Evolutionary conservation across 805 yeast genomes (phyloP).

Genomic region (Candida loeiensis): DNA sequence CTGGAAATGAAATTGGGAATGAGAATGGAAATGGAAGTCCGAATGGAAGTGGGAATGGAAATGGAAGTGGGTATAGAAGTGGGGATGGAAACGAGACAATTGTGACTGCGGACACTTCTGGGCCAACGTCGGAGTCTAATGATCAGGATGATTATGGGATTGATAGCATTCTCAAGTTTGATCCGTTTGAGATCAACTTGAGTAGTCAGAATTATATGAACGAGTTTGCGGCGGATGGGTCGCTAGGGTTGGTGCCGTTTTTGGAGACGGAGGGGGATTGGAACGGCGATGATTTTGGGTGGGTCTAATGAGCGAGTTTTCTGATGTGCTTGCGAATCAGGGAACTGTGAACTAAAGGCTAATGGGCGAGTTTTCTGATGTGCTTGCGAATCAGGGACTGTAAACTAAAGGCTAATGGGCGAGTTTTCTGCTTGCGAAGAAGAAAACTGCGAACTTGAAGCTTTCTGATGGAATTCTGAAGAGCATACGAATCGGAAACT

Average conservation of each 20-base stretch:
- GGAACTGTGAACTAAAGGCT: neutral
- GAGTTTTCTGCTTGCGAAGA: too few relatives aligned
- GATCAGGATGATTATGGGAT: constrained; percentile 13
- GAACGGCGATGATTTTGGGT: neutral
- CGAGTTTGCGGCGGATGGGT: constrained; percentile 80
- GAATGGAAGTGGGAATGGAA: too few relatives aligned
- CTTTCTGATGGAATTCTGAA: too few relatives aligned
- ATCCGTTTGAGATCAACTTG: constrained; percentile 35
- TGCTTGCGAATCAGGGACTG: neutral
- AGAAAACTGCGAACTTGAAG: too few relatives aligned
- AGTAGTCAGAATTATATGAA: constrained; percentile 26
- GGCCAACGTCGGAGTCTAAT: too few relatives aligned
- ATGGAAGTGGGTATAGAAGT: too few relatives aligned
- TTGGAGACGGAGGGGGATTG: constrained; percentile 34
- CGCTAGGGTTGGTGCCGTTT: constrained; percentile 70
- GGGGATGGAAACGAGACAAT: too few relatives aligned
- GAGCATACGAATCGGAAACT: neutral
- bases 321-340: neutral
- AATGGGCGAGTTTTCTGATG: neutral
- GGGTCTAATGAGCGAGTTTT: neutral
- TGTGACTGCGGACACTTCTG: too few relatives aligned
- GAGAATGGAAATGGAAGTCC: too few relatives aligned
- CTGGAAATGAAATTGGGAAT: too few relatives aligned
- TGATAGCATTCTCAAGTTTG: constrained; percentile 31
- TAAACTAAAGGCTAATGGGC: neutral